Evolutionary conservation across 2,329 filamentous ascomycete genomes (phyloP).

Genomic region (Alternaria tenuissima): DNA sequence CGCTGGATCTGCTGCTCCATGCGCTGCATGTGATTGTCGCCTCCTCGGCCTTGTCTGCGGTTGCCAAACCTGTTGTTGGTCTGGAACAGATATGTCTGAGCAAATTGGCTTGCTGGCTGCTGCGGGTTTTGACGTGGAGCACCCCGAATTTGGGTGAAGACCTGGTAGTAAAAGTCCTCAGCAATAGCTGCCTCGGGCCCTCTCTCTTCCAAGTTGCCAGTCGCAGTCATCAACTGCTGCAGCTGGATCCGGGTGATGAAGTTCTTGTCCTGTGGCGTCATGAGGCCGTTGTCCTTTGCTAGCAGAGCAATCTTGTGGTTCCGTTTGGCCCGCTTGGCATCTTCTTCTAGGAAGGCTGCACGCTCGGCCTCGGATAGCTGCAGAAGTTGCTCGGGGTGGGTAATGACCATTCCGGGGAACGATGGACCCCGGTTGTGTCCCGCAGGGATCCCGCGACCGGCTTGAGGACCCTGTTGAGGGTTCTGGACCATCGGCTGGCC

Average conservation of each 20-base stretch:
- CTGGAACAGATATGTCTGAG: constrained; percentile 96
- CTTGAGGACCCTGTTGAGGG: constrained; percentile 34
- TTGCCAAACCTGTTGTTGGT: constrained; percentile 84
- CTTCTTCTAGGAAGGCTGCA: constrained; percentile 82
- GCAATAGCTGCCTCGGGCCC: constrained; percentile 81
- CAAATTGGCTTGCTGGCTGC: constrained; percentile 94
- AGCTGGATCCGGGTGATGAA: constrained; percentile 98
- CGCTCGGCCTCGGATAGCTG: constrained; percentile 85
- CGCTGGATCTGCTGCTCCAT: constrained; percentile 99
- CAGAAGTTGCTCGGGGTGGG: constrained; percentile 76
- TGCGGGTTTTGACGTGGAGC: constrained; percentile 89
- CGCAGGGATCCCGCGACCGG: constrained; percentile 46
- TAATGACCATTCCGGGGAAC: constrained; percentile 62
- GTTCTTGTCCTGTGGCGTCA: constrained; percentile 99
- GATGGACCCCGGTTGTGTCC: constrained; percentile 57
- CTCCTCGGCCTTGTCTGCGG: constrained; percentile 80
- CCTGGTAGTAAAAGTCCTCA: constrained; percentile 99
- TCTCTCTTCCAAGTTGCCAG: constrained; percentile 82
- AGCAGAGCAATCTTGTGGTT: constrained; percentile 98
- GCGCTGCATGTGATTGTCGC: constrained; percentile 96
- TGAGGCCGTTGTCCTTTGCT: constrained; percentile 93
- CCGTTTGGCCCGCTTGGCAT: constrained; percentile 92
- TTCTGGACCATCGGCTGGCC: constrained; percentile 50
- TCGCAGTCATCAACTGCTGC: constrained; percentile 92
- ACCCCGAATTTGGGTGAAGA: constrained; percentile 92